Percentiles rank a stretch among this genome's conserved stretches.
Evolutionary conservation across 2,329 filamentous ascomycete species (phyloP).

Genomic region (Trichoderma koningii): DNA sequence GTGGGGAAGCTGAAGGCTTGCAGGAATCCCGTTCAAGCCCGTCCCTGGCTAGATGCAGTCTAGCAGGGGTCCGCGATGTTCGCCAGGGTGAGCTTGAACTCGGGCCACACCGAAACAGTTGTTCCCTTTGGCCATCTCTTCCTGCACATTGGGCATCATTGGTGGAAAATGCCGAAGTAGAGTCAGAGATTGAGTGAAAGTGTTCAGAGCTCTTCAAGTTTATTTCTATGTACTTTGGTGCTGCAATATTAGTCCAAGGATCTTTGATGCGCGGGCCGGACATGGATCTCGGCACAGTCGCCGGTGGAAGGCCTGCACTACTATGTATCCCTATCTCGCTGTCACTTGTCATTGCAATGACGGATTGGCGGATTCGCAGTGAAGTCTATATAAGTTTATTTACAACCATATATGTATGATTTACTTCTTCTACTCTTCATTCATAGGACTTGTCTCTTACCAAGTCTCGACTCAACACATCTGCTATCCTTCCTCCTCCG

Average conservation of each 20-base stretch:
- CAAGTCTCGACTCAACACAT: neutral
- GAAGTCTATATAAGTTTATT: neutral
- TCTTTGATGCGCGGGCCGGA: neutral
- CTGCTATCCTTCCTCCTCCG: neutral
- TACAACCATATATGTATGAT: neutral
- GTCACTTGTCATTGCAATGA: neutral
- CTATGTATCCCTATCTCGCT: neutral
- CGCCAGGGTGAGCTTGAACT: neutral
- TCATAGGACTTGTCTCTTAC: neutral
- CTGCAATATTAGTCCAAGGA: neutral
- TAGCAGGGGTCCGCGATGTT: neutral
- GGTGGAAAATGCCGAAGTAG: too few species aligned
- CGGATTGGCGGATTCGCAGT: neutral
- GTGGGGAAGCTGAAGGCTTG: conserved; percentile 5
- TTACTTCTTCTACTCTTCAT: neutral
- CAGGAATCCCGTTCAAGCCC: neutral
- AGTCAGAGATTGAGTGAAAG: neutral
- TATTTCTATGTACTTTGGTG: neutral
- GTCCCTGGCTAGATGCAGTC: conserved; percentile 1
- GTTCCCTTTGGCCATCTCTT: neutral
- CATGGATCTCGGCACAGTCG: conserved; percentile 1
- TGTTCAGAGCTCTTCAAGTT: neutral
- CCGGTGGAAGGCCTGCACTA: conserved; percentile 1
- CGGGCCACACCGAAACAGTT: neutral
- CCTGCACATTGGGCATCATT: neutral